Evolutionary conservation across 352 stramenopile genomes (phyloP).

Genomic region (Phytophthora brassicae): DNA sequence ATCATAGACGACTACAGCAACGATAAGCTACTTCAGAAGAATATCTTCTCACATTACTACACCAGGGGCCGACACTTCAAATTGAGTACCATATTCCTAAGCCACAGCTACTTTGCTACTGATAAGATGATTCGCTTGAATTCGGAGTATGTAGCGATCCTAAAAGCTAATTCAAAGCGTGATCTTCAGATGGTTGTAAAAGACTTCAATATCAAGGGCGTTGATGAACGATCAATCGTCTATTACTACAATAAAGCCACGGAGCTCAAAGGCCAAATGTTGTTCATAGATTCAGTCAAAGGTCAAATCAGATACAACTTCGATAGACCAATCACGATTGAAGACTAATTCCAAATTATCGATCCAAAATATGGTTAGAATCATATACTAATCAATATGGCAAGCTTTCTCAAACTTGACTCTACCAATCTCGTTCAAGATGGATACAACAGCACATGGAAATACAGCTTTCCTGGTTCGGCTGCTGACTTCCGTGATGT

Average conservation of each 20-base stretch:
- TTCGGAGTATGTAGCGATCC: constrained; percentile 1
- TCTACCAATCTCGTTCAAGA: constrained; percentile 13
- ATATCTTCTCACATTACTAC: constrained; percentile 1
- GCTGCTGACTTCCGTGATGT: constrained; percentile 3
- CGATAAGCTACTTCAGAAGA: constrained; percentile 15
- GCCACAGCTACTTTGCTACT: constrained; percentile 1
- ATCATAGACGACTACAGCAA: constrained; percentile 27
- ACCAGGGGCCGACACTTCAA: constrained; percentile 5
- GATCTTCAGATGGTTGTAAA: constrained; percentile 17
- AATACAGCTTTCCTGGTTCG: constrained; percentile 1
- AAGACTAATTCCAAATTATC: background rate
- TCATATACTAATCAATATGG: constrained; percentile 17
- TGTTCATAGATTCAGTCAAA: too few relatives aligned
- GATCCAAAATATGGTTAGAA: background rate
- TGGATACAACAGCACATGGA: constrained; percentile 7
- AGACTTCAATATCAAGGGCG: constrained; percentile 15
- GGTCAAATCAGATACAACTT: too few relatives aligned
- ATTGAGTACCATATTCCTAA: constrained; percentile 8
- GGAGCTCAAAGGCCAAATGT: constrained; percentile 10
- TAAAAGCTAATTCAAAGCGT: constrained; percentile 21
- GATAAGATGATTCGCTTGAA: constrained; percentile 1
- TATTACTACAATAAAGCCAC: constrained; percentile 5
- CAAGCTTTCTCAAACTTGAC: constrained; percentile 16
- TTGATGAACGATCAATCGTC: too few relatives aligned
- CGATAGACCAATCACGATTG: too few relatives aligned